phyloP scores from a whole-genome alignment of 176 grass and related monocot genomes.

The Oryza brachyantha region DNA sequence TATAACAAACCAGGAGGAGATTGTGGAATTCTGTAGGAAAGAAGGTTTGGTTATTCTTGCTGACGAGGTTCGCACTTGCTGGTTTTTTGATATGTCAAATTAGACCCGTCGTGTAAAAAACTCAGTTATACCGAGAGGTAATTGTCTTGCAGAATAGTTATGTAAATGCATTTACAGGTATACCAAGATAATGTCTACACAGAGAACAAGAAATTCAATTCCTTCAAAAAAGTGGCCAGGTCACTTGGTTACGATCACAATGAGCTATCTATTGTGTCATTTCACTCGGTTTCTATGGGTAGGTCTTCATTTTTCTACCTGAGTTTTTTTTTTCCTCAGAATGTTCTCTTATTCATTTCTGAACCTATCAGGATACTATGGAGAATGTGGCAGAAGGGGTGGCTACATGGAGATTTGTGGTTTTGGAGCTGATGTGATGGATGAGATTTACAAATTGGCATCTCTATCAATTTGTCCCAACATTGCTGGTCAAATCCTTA shows the following conservation, averaged over 20 bases:
- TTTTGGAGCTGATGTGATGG: slow-evolving; percentile 50
- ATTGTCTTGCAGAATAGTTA: neutral
- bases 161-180: slow-evolving; percentile 36
- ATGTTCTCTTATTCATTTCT: neutral
- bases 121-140: neutral
- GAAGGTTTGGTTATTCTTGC: slow-evolving; percentile 77
- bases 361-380: slow-evolving; percentile 54
- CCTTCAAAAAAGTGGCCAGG: slow-evolving; percentile 72
- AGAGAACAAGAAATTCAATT: slow-evolving; percentile 57
- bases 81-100: neutral
- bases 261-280: slow-evolving; percentile 55
- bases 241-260: slow-evolving; percentile 49
- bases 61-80: slow-evolving; percentile 54
- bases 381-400: slow-evolving; percentile 80
- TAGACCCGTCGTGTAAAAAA: neutral
- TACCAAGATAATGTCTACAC: slow-evolving; percentile 72
- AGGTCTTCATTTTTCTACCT: slow-evolving; percentile 6
- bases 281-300: slow-evolving; percentile 71
- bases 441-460: slow-evolving; percentile 71
- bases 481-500: slow-evolving; percentile 68
- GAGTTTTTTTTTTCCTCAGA: neutral
- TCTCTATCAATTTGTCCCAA: slow-evolving; percentile 81
- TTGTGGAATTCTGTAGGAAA: slow-evolving; percentile 69
- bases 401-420: slow-evolving; percentile 83
- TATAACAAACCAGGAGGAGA: slow-evolving; percentile 58